Evolutionary conservation across 1,139 yeast genomes (phyloP).

Genomic region (Geotrichum cucujoidarum): DNA sequence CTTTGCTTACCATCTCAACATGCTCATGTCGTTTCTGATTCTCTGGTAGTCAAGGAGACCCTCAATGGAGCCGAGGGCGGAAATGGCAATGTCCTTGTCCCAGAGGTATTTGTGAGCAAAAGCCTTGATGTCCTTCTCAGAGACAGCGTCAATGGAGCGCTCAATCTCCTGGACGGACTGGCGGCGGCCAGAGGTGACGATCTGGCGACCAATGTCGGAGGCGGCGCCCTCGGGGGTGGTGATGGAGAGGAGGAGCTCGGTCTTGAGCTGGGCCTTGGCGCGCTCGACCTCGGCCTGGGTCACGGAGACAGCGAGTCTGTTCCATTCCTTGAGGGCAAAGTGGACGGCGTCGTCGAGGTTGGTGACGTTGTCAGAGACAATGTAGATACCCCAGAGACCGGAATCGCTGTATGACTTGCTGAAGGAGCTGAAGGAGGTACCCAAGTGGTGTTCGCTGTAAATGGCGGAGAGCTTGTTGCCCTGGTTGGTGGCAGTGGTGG

Average conservation of each 20-base stretch:
- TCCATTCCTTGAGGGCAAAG: slow-evolving; percentile 84
- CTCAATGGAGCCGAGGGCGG: slow-evolving; percentile 80
- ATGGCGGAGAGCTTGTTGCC: slow-evolving; percentile 82
- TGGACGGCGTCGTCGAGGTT: slow-evolving; percentile 63
- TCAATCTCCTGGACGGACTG: slow-evolving; percentile 90
- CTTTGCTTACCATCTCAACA: slow-evolving; percentile 4
- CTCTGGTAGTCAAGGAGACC: slow-evolving; percentile 57
- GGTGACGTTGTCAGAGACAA: slow-evolving; percentile 71
- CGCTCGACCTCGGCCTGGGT: slow-evolving; percentile 85
- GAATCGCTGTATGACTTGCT: slow-evolving; percentile 96
- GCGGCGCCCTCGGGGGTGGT: slow-evolving; percentile 96
- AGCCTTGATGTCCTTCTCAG: slow-evolving; percentile 70
- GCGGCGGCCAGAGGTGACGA: slow-evolving; percentile 90
- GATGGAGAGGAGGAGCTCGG: slow-evolving; percentile 77
- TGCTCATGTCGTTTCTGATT: slow-evolving; percentile 44
- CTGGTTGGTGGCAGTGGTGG: slow-evolving; percentile 80
- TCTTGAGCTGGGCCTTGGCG: slow-evolving; percentile 91
- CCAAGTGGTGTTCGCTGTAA: slow-evolving; percentile 69
- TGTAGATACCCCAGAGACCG: slow-evolving; percentile 94
- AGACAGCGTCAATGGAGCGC: slow-evolving; percentile 71
- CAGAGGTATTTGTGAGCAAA: slow-evolving; percentile 86
- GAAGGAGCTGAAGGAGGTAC: slow-evolving; percentile 93
- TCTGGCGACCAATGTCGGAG: slow-evolving; percentile 95
- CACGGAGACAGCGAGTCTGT: slow-evolving; percentile 73
- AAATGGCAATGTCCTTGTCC: slow-evolving; percentile 78